Evolutionary conservation across 2,329 filamentous ascomycete species (phyloP).

Genomic region (Calonectria pseudoturangicola): DNA sequence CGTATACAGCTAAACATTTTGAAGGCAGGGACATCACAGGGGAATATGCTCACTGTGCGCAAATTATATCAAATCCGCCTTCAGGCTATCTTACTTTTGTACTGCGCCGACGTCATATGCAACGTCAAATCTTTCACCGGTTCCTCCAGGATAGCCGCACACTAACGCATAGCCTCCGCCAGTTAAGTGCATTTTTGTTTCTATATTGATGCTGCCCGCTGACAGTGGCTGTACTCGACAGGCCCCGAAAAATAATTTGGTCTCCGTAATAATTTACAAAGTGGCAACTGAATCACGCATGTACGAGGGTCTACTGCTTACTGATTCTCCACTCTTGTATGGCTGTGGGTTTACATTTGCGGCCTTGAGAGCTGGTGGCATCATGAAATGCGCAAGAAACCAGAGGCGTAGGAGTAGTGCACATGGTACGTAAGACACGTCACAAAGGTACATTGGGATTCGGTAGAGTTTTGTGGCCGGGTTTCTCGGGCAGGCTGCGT

Average conservation of each 20-base stretch:
- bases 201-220: slow-evolving; percentile 20
- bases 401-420: slow-evolving; percentile 5
- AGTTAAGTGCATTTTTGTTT: background rate
- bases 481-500: slow-evolving; percentile 4
- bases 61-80: background rate
- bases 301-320: background rate
- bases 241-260: background rate
- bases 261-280: background rate
- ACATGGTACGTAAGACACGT: slow-evolving; percentile 17
- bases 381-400: background rate
- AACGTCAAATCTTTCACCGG: background rate
- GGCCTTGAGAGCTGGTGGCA: background rate
- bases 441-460: background rate
- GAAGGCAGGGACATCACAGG: background rate
- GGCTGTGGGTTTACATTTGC: background rate
- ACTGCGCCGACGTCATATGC: background rate
- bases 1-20: background rate
- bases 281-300: background rate
- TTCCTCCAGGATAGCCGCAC: background rate
- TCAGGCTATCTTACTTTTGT: background rate
- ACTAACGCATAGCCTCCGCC: background rate
- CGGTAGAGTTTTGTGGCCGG: background rate
- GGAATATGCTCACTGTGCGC: background rate
- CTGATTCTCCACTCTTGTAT: background rate
- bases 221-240: slow-evolving; percentile 14